Conservation (phyloP, 2,329 filamentous ascomycete genomes). For the Graphilbum sp. region DNA sequence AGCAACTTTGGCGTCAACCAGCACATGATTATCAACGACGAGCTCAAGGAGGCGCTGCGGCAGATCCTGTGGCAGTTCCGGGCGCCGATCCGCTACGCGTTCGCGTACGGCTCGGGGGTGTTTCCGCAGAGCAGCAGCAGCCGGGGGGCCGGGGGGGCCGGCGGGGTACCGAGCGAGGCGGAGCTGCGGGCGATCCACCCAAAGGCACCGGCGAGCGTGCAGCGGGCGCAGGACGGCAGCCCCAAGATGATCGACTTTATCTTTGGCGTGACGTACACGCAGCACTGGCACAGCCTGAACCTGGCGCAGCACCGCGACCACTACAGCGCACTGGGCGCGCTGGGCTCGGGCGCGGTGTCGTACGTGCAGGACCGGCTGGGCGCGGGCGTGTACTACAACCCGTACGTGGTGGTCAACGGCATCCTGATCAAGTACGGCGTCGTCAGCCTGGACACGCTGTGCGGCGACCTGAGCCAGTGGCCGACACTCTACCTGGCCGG, state of each 20-base stretch:
- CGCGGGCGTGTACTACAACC: slow-evolving; percentile 95
- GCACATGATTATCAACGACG: slow-evolving; percentile 87
- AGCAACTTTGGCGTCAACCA: slow-evolving; percentile 86
- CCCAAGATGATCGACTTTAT: slow-evolving; percentile 99
- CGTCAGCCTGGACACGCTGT: slow-evolving; percentile 82
- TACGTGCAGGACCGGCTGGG: slow-evolving; percentile 76
- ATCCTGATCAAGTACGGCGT: slow-evolving; percentile 97
- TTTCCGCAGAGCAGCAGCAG: slow-evolving; percentile 57
- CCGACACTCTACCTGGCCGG: slow-evolving; percentile 93
- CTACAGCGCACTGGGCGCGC: slow-evolving; percentile 69
- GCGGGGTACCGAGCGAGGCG: slow-evolving; percentile 35
- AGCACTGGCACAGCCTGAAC: slow-evolving; percentile 96
- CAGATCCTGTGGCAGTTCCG: slow-evolving; percentile 82
- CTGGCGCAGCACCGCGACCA: slow-evolving; percentile 77
- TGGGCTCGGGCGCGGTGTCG: slow-evolving; percentile 76
- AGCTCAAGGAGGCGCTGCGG: slow-evolving; percentile 82
- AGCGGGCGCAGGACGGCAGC: slow-evolving; percentile 69
- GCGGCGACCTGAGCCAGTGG: slow-evolving; percentile 76
- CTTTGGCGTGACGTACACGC: slow-evolving; percentile 82
- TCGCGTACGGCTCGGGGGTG: slow-evolving; percentile 93
- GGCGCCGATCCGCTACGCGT: slow-evolving; percentile 88
- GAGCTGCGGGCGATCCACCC: slow-evolving; percentile 56
- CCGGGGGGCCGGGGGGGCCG: slow-evolving; percentile 10
- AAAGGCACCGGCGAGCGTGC: slow-evolving; percentile 62
- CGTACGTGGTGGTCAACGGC: slow-evolving; percentile 85